A percentile compares a stretch with the other conserved stretches of the same genome.
phyloP scores from a whole-genome alignment of 805 yeast genomes.

The Hanseniaspora vineae region DNA sequence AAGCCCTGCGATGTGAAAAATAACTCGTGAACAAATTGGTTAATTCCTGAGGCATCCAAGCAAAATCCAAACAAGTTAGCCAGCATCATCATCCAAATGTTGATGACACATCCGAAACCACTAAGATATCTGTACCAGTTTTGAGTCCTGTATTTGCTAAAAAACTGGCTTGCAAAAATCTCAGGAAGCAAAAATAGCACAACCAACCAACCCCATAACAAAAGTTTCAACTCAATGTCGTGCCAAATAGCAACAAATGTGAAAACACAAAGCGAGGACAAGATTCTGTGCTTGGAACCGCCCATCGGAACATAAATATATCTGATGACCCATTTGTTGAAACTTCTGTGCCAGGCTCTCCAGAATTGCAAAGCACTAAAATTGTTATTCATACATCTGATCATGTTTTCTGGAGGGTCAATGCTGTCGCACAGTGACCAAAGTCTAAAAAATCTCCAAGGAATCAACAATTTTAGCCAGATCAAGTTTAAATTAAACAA shows the following conservation, averaged over 20 bases:
- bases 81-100: slow-evolving; percentile 96
- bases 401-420: slow-evolving; percentile 97
- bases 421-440: slow-evolving; percentile 91
- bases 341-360: slow-evolving; percentile 98
- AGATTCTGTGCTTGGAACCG: slow-evolving; percentile 56
- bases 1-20: slow-evolving; percentile 61
- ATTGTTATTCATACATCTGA: slow-evolving; percentile 89
- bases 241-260: slow-evolving; percentile 98
- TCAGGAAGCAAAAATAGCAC: slow-evolving; percentile 86
- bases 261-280: slow-evolving; percentile 75
- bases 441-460: slow-evolving; percentile 90
- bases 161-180: slow-evolving; percentile 40
- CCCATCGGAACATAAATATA: slow-evolving; percentile 90
- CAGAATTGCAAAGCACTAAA: slow-evolving; percentile 91
- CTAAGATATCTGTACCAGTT: slow-evolving; percentile 75
- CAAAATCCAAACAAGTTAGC: slow-evolving; percentile 94
- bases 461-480: slow-evolving; percentile 86
- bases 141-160: slow-evolving; percentile 27
- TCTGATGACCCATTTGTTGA: slow-evolving; percentile 77
- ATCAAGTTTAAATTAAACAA: slow-evolving; percentile 78
- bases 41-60: slow-evolving; percentile 77
- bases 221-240: slow-evolving; percentile 75
- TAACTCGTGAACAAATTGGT: slow-evolving; percentile 52
- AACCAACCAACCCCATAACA: slow-evolving; percentile 93
- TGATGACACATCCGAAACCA: slow-evolving; percentile 76